Evolutionary conservation across 1,284 basidiomycete genomes (phyloP).

Genomic region (Papiliotrema flavescens): DNA sequence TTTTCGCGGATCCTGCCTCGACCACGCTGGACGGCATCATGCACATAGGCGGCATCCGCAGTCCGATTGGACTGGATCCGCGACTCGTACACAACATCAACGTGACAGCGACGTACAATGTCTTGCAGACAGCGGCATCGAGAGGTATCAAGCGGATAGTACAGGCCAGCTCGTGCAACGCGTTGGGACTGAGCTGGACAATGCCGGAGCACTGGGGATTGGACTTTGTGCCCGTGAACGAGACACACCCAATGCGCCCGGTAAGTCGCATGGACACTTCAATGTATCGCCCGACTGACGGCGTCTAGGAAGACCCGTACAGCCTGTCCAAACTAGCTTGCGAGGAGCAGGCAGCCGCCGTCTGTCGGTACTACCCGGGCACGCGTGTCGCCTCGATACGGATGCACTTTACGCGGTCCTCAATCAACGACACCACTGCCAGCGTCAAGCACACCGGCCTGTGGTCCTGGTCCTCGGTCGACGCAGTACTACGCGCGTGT

Average conservation of each 20-base stretch:
- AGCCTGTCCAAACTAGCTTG: conserved; percentile 35
- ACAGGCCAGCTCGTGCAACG: conserved; percentile 34
- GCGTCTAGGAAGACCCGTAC: conserved; percentile 28
- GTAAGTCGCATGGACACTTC: conserved; percentile 15
- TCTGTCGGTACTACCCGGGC: conserved; percentile 33
- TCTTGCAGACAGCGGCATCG: conserved; percentile 30
- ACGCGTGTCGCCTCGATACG: conserved; percentile 40
- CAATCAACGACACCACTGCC: conserved; percentile 11
- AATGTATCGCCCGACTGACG: background rate
- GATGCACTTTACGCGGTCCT: conserved; percentile 29
- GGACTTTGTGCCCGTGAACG: conserved; percentile 28
- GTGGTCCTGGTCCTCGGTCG: conserved; percentile 35
- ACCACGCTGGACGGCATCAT: conserved; percentile 1
- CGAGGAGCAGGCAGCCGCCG: conserved; percentile 38
- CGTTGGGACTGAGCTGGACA: conserved; percentile 25
- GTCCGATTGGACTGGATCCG: conserved; percentile 6
- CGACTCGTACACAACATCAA: conserved; percentile 37
- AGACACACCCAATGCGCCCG: conserved; percentile 18
- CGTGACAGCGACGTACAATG: conserved; percentile 39
- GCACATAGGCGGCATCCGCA: conserved; percentile 10
- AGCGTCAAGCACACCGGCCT: conserved; percentile 21
- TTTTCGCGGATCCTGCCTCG: background rate
- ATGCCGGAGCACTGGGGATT: conserved; percentile 14
- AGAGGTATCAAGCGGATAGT: conserved; percentile 29
- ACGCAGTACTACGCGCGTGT: conserved; percentile 30